phyloP scores from a whole-genome alignment of 441 rosid species.

The Manihot esculenta region DNA sequence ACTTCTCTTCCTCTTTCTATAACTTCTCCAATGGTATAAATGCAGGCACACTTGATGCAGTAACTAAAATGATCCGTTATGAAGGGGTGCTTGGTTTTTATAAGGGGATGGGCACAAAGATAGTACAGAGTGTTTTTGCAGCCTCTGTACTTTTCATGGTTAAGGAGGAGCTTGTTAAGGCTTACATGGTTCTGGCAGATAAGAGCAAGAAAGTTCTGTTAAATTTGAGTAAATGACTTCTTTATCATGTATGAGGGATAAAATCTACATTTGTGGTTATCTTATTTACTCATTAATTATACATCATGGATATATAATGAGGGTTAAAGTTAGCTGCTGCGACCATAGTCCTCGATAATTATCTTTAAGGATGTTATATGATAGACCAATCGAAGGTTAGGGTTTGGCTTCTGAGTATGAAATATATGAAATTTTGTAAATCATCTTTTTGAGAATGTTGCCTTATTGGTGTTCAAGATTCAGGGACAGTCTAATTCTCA shows the following conservation, averaged over 20 bases:
- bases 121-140: constrained; percentile 76
- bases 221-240: constrained; percentile 25
- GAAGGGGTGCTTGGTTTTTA: constrained; percentile 62
- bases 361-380: background rate
- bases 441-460: background rate
- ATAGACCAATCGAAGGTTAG: background rate
- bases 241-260: background rate
- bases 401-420: background rate
- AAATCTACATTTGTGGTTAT: background rate
- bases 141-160: constrained; percentile 76
- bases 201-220: constrained; percentile 39
- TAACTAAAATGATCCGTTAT: constrained; percentile 56
- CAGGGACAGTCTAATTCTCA: background rate
- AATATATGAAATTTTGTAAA: background rate
- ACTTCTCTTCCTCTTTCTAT: constrained; percentile 5
- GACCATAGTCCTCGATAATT: background rate
- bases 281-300: background rate
- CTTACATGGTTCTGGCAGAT: constrained; percentile 41
- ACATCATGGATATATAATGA: background rate
- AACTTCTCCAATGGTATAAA: background rate
- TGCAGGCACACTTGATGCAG: constrained; percentile 65
- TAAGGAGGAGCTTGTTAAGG: constrained; percentile 69
- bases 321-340: background rate
- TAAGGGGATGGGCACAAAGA: constrained; percentile 78
- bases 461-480: background rate